A percentile compares a stretch with the other conserved stretches of the same genome.
phyloP scores from a whole-genome alignment of 2,329 filamentous ascomycete species.

The Stemphylium lycopersici region DNA sequence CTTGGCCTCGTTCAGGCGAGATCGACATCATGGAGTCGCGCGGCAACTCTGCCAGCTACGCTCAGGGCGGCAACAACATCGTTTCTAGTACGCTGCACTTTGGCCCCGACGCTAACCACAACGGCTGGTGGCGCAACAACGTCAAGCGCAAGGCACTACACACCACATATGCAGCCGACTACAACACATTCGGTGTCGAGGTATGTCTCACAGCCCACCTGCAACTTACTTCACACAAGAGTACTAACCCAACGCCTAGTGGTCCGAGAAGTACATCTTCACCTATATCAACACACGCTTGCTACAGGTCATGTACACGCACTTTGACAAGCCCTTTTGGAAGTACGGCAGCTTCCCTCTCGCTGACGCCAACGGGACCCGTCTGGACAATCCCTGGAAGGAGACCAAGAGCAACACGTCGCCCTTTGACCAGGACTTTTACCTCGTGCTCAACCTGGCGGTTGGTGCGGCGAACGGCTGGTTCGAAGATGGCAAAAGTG shows the following conservation, averaged over 20 bases:
- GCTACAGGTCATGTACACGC: slow-evolving; percentile 79
- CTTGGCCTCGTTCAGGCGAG: slow-evolving; percentile 80
- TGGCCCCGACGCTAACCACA: slow-evolving; percentile 73
- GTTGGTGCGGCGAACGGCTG: slow-evolving; percentile 82
- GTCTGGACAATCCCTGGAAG: slow-evolving; percentile 68
- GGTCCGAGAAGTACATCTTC: slow-evolving; percentile 87
- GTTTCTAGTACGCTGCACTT: slow-evolving; percentile 81
- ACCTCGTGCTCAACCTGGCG: slow-evolving; percentile 75
- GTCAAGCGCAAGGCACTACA: slow-evolving; percentile 76
- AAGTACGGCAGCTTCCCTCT: slow-evolving; percentile 70
- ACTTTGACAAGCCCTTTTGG: slow-evolving; percentile 72
- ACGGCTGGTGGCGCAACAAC: slow-evolving; percentile 85
- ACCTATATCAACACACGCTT: slow-evolving; percentile 83
- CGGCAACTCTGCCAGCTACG: slow-evolving; percentile 80
- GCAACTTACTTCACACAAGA: background rate
- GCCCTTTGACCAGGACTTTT: slow-evolving; percentile 78
- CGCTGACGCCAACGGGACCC: slow-evolving; percentile 68
- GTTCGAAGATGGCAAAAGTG: slow-evolving; percentile 74
- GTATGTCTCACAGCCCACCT: slow-evolving; percentile 16
- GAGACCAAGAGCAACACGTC: slow-evolving; percentile 66
- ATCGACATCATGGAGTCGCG: slow-evolving; percentile 83
- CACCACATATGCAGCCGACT: slow-evolving; percentile 71
- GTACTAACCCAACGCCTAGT: slow-evolving; percentile 48
- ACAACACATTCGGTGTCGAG: slow-evolving; percentile 81
- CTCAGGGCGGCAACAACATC: slow-evolving; percentile 80